Evolutionary conservation across 2,329 filamentous ascomycete genomes (phyloP), one percentile per base, ranked within the genome.

Genomic region (Nemania sp.): DNA sequence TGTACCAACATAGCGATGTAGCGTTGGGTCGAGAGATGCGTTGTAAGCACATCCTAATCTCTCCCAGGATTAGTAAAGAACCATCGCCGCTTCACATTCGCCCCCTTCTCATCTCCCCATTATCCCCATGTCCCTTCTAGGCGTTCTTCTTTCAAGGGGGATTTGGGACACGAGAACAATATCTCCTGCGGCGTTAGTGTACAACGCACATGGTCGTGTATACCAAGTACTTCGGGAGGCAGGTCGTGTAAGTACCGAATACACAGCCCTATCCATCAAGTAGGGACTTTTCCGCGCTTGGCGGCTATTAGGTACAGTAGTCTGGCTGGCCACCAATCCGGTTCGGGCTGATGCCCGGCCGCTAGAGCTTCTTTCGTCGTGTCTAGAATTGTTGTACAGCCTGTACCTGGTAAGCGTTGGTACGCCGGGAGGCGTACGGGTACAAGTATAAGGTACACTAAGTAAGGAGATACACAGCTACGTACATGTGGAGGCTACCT

Each of bases 241-340:
- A 11, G 13, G 20, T 45, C 25, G 42, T 25, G 25, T 45, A 25
- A 18, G 7, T 48, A 7, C 7, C 7, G 7, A n/a, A n/a, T n/a
- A 29, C 25, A 25, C 42, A 45, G 45, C 45, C 47, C 47, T 50
- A 37, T 17, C 47, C 37, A 50, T 20, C 40, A 7, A 57, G 29
- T 29, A 48, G 20, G 25, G 34, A 29, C 25, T 49, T 60, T 53
- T 13, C n/a, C 18, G 25, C 29, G 25, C 53, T 60, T 52, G 55
- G 48, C 55, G 49, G 40, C 55, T 47, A n/a, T 40, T 48, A 35
- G 25, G 54, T 29, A 48, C n/a, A 34, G 37, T 15, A 35, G 54
- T 12, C 39, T 54, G 32, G 42, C 32, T 54, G 11, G 35, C 6
- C 15, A 29, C 32, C 17, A 37, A 37, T 34, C 42, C 6, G 37